A percentile compares a stretch with the other conserved stretches of the same genome.
phyloP scores from a whole-genome alignment of 345 rosid species.

The Pistacia atlantica region DNA sequence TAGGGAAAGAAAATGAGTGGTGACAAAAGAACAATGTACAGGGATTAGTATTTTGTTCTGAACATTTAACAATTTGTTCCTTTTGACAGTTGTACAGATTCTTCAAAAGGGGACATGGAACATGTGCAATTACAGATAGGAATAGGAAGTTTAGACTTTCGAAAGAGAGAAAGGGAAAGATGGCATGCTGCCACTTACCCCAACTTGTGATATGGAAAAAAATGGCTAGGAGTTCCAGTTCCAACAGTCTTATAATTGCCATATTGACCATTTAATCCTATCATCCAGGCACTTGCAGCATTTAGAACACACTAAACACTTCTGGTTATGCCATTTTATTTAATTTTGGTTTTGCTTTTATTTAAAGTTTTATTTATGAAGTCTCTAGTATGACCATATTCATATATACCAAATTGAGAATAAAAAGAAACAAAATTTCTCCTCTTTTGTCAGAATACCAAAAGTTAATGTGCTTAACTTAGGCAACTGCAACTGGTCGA shows the following conservation, averaged over 20 bases:
- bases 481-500: no score
- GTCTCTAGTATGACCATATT: no score
- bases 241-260: no score
- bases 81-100: constrained; percentile 43
- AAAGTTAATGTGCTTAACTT: no score
- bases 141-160: background rate
- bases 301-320: background rate
- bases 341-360: no score
- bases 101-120: constrained; percentile 24
- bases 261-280: background rate
- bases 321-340: no score
- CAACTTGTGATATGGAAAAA: background rate
- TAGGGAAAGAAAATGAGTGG: constrained; percentile 6
- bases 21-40: constrained; percentile 12
- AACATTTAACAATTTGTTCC: constrained; percentile 15
- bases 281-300: no score
- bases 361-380: no score
- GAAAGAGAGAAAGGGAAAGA: background rate
- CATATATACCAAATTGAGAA: no score
- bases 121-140: constrained; percentile 33
- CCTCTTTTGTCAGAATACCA: no score
- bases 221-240: no score
- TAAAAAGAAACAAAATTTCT: no score
- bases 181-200: background rate
- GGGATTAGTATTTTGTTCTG: constrained; percentile 1